These are phyloP conservation scores for Ramaria sp. DNA, from an alignment of 768 basidiomycete species.

Conservation along the genomic window DNA sequence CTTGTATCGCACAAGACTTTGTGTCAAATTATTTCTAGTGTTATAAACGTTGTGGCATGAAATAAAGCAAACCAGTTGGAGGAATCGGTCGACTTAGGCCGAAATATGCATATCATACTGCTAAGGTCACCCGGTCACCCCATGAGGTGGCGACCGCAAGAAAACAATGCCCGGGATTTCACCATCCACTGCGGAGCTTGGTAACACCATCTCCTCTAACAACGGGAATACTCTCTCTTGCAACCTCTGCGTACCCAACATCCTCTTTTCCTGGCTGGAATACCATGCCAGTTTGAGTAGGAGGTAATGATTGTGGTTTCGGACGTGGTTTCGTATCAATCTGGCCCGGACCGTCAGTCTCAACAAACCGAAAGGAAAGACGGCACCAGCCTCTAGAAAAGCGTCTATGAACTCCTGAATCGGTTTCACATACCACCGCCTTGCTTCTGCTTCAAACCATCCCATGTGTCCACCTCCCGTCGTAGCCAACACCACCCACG, in stretches of 20 bases:
- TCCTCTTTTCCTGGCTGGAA: constrained; percentile 12
- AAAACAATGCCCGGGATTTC: neutral
- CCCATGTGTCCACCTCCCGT: constrained; percentile 18
- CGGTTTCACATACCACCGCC: constrained; percentile 17
- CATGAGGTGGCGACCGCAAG: no score
- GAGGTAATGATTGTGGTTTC: constrained; percentile 1
- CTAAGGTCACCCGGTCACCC: no score
- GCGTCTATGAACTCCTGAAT: constrained; percentile 15
- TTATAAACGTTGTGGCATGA: no score
- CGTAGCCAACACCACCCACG: constrained; percentile 14
- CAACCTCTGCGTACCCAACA: constrained; percentile 13
- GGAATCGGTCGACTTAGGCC: no score
- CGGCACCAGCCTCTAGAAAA: constrained; percentile 13
- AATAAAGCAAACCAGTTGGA: no score
- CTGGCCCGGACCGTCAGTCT: neutral
- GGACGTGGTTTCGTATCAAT: constrained; percentile 5
- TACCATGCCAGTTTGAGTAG: constrained; percentile 1
- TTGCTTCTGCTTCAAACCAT: constrained; percentile 14
- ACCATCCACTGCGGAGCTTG: constrained; percentile 15
- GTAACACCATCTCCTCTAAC: constrained; percentile 12
- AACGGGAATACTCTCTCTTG: constrained; percentile 9
- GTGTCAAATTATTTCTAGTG: no score
- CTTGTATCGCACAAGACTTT: no score
- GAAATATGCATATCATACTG: no score
- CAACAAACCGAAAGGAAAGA: neutral